Percentiles rank a stretch among this genome's conserved stretches.
Evolutionary conservation across 768 basidiomycete genomes (phyloP).

Genomic region (Boletus eberwhitei): DNA sequence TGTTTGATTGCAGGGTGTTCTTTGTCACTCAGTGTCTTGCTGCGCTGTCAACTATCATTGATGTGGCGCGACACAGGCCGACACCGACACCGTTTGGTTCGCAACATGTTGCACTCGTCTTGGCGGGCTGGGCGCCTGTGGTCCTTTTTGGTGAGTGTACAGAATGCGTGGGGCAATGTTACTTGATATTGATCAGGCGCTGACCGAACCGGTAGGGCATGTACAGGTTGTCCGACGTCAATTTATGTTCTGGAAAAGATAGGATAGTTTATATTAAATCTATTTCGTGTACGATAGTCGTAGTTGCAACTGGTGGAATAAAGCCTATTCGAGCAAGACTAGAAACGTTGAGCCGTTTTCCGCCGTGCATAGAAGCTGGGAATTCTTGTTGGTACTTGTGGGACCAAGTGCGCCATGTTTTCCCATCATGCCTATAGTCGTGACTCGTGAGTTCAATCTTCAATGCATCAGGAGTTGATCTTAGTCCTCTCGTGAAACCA

Average conservation of each 20-base stretch:
- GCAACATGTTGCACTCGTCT: constrained; percentile 59
- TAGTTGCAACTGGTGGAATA: background rate
- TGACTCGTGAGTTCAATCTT: too few species aligned
- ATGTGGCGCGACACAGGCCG: constrained; percentile 37
- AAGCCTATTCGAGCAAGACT: background rate
- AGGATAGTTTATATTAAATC: background rate
- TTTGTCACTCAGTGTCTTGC: constrained; percentile 46
- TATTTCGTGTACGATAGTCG: background rate
- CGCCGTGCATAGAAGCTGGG: too few species aligned
- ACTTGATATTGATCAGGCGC: background rate
- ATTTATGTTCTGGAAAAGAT: constrained; percentile 34
- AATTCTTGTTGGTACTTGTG: background rate
- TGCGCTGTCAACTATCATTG: constrained; percentile 49
- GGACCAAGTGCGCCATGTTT: too few species aligned
- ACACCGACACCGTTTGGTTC: constrained; percentile 56
- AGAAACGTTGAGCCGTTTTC: too few species aligned
- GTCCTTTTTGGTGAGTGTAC: constrained; percentile 48
- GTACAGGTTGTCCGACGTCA: constrained; percentile 38
- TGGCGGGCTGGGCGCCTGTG: constrained; percentile 58
- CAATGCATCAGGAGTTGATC: too few species aligned
- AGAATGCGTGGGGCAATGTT: background rate
- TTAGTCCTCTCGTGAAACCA: too few species aligned
- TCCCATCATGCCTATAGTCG: too few species aligned
- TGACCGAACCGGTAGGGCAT: constrained; percentile 31
- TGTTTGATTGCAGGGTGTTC: constrained; percentile 35